phyloP scores from a whole-genome alignment of 768 basidiomycete genomes.

The Leccinum obscurum region DNA sequence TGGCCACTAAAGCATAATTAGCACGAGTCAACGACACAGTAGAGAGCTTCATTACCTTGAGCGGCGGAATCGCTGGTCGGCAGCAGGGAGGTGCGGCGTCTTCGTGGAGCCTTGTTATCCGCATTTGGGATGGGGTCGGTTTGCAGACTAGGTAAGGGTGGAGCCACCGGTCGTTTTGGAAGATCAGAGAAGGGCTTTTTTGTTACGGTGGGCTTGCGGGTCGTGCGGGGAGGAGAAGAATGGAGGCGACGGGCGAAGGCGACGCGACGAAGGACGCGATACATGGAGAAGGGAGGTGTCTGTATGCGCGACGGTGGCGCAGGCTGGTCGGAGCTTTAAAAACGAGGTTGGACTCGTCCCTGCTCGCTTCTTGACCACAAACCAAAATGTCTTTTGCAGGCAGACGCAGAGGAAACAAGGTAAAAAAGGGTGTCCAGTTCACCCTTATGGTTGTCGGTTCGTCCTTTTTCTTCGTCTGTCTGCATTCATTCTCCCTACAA shows the following conservation, averaged over 20 bases:
- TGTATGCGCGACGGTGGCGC: slow-evolving; percentile 37
- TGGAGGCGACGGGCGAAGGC: slow-evolving; percentile 10
- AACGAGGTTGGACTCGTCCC: slow-evolving; percentile 33
- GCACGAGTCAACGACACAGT: neutral
- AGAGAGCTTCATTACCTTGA: slow-evolving; percentile 10
- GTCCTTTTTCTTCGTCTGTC: slow-evolving; percentile 31
- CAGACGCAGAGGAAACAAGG: slow-evolving; percentile 88
- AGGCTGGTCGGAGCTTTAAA: slow-evolving; percentile 35
- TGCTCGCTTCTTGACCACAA: slow-evolving; percentile 32
- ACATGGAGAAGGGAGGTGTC: slow-evolving; percentile 8
- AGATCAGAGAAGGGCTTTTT: slow-evolving; percentile 60
- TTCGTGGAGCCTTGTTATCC: neutral
- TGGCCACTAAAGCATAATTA: neutral
- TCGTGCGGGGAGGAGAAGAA: slow-evolving; percentile 1
- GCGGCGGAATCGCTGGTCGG: neutral
- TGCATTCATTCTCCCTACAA: slow-evolving; percentile 1
- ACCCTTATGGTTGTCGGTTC: slow-evolving; percentile 97
- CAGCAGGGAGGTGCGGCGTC: neutral
- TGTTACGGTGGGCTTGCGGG: slow-evolving; percentile 29
- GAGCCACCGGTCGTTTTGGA: slow-evolving; percentile 40
- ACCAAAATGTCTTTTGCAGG: slow-evolving; percentile 79
- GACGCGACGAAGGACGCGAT: slow-evolving; percentile 15
- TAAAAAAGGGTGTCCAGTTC: slow-evolving; percentile 98
- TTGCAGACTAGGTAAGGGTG: neutral
- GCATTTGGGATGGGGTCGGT: neutral